phyloP scores from a whole-genome alignment of 371 early-diverging fungal species.

The Lichtheimia corymbifera region DNA sequence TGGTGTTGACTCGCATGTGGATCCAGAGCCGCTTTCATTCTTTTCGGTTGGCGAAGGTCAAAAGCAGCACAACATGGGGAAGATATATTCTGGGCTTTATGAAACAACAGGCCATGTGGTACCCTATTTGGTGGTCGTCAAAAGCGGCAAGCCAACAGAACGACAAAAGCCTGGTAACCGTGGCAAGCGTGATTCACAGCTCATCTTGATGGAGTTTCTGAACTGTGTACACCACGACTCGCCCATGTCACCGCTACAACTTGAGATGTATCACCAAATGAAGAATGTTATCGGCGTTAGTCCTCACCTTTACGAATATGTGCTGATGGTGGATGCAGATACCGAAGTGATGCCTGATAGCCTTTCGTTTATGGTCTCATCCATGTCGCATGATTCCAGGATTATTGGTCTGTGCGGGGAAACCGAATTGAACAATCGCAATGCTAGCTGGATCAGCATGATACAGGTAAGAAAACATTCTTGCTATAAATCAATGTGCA shows the following conservation, averaged over 20 bases:
- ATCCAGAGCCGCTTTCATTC: slow-evolving; percentile 85
- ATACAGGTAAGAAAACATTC: slow-evolving; percentile 76
- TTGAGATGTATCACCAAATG: slow-evolving; percentile 91
- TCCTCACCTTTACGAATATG: slow-evolving; percentile 82
- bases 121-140: slow-evolving; percentile 91
- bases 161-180: slow-evolving; percentile 88
- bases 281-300: slow-evolving; percentile 89
- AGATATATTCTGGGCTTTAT: slow-evolving; percentile 95
- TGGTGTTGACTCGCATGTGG: slow-evolving; percentile 73
- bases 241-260: slow-evolving; percentile 89
- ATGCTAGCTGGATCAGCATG: slow-evolving; percentile 95
- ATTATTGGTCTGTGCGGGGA: slow-evolving; percentile 95
- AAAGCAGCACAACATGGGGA: slow-evolving; percentile 89
- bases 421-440: slow-evolving; percentile 86
- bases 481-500: no score
- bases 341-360: slow-evolving; percentile 87
- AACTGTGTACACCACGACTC: slow-evolving; percentile 91
- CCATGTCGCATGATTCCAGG: slow-evolving; percentile 83
- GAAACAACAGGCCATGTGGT: slow-evolving; percentile 79
- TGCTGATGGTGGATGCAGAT: slow-evolving; percentile 97
- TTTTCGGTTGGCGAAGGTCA: slow-evolving; percentile 82
- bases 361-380: slow-evolving; percentile 80
- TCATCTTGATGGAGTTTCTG: slow-evolving; percentile 98
- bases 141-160: slow-evolving; percentile 79
- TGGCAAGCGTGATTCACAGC: slow-evolving; percentile 99